These are phyloP conservation scores for Syzygium syzygioides DNA, from an alignment of 441 rosid species.

Conservation along the genomic window DNA sequence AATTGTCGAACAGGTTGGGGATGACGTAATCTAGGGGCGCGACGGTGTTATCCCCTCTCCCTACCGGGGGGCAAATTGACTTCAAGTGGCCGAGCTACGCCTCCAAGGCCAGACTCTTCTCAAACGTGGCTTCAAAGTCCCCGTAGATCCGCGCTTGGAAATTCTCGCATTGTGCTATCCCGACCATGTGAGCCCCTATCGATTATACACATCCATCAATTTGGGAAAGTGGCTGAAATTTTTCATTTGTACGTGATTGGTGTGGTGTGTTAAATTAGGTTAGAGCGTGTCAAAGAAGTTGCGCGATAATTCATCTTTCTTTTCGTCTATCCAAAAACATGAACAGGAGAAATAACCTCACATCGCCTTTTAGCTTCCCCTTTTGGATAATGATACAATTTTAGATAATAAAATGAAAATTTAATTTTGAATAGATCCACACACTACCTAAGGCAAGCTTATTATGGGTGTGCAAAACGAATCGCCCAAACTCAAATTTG, in stretches of 20 bases:
- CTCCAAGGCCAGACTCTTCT: slow-evolving; percentile 17
- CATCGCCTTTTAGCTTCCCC: background rate
- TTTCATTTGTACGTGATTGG: background rate
- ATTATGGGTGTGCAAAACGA: too few relatives aligned
- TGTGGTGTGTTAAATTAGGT: background rate
- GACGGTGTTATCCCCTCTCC: slow-evolving; percentile 38
- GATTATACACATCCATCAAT: background rate
- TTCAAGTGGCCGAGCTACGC: slow-evolving; percentile 25
- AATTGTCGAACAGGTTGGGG: slow-evolving; percentile 54
- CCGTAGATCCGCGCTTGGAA: slow-evolving; percentile 44
- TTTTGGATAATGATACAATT: background rate
- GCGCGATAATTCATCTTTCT: background rate
- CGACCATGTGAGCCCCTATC: slow-evolving; percentile 63
- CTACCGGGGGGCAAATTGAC: slow-evolving; percentile 34
- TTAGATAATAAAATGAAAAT: background rate
- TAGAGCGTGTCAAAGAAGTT: background rate
- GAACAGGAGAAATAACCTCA: background rate
- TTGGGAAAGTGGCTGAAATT: background rate
- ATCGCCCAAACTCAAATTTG: too few relatives aligned
- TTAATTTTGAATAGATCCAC: background rate
- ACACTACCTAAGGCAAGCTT: background rate
- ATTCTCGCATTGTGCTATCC: slow-evolving; percentile 54
- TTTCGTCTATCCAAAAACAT: background rate
- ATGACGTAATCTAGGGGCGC: slow-evolving; percentile 46
- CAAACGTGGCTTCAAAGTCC: slow-evolving; percentile 36